Conservation (phyloP, 495 filamentous ascomycete genomes). For the Penicillium daleae region DNA sequence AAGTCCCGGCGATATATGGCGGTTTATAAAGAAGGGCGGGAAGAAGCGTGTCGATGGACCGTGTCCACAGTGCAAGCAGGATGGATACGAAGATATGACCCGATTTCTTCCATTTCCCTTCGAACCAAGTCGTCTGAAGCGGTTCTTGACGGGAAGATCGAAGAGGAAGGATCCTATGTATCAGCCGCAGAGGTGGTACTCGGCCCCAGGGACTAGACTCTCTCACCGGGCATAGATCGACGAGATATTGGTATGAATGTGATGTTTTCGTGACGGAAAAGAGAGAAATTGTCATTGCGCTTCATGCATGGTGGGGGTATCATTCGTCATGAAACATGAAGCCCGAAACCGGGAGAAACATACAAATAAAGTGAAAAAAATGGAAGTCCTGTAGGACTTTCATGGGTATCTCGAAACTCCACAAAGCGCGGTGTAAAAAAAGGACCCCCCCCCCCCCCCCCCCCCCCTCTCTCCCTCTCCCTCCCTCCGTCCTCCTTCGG, state of each 20-base stretch:
- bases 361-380: slow-evolving; percentile 5
- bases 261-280: background rate
- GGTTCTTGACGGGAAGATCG: background rate
- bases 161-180: slow-evolving; percentile 1
- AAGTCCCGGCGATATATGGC: background rate
- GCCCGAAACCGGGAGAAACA: slow-evolving; percentile 15
- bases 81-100: background rate
- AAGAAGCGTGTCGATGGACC: background rate
- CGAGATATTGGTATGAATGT: background rate
- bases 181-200: background rate
- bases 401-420: slow-evolving; percentile 23
- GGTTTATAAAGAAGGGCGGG: background rate
- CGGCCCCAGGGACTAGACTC: background rate
- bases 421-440: background rate
- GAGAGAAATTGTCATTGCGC: slow-evolving; percentile 5
- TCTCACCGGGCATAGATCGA: background rate
- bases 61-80: slow-evolving; percentile 1
- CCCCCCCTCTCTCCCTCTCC: background rate
- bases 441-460: background rate
- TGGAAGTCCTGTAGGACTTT: slow-evolving; percentile 44
- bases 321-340: slow-evolving; percentile 25
- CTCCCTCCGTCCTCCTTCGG: background rate
- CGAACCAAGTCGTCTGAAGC: background rate
- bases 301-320: slow-evolving; percentile 31
- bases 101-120: slow-evolving; percentile 3